Conservation (phyloP, 768 basidiomycete genomes). For the Lactifluus rugatus region DNA sequence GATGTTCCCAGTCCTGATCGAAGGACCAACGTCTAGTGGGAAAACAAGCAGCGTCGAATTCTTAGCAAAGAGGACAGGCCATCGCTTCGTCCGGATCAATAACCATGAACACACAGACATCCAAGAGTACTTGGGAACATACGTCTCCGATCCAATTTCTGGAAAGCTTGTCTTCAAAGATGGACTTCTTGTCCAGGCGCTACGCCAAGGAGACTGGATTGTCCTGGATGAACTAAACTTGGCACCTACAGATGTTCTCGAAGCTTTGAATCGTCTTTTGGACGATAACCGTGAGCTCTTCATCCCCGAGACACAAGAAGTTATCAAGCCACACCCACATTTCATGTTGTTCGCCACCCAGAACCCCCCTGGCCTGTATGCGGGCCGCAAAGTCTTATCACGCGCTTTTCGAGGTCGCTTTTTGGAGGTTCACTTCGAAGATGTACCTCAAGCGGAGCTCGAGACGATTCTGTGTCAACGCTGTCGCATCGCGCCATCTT, state of each 20-base stretch:
- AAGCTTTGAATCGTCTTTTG: conserved; percentile 90
- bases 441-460: conserved; percentile 88
- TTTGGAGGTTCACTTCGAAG: conserved; percentile 94
- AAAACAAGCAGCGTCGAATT: conserved; percentile 98
- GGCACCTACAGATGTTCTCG: conserved; percentile 95
- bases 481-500: conserved; percentile 88
- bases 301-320: conserved; percentile 92
- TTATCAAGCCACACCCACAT: conserved; percentile 84
- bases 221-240: conserved; percentile 96
- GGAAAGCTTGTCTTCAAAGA: conserved; percentile 96
- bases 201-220: conserved; percentile 92
- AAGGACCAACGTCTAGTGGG: conserved; percentile 95
- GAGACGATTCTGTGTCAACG: conserved; percentile 91
- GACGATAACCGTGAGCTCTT: conserved; percentile 97
- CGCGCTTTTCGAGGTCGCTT: conserved; percentile 96
- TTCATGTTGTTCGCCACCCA: conserved; percentile 99
- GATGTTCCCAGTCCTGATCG: conserved; percentile 89
- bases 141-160: conserved; percentile 83
- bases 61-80: conserved; percentile 84
- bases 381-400: conserved; percentile 87
- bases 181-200: conserved; percentile 84
- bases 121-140: conserved; percentile 96
- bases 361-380: conserved; percentile 94
- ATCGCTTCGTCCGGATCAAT: conserved; percentile 95
- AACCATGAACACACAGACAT: conserved; percentile 99